Evolutionary conservation across 306 rosid species (phyloP).

Genomic region (Fragaria nilgerrensis): DNA sequence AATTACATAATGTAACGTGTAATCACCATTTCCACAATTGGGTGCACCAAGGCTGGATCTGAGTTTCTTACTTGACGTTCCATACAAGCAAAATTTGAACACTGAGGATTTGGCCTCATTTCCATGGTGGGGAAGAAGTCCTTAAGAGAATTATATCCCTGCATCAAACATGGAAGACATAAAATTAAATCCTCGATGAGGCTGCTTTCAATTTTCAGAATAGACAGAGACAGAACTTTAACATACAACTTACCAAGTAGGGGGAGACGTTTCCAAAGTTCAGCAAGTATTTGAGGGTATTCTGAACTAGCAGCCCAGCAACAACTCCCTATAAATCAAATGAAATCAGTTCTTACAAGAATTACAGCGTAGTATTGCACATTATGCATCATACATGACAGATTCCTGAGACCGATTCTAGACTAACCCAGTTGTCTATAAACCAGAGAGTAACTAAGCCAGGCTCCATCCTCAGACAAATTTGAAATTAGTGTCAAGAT

Average conservation of each 20-base stretch:
- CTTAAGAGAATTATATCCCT: slow-evolving; percentile 98
- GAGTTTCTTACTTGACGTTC: slow-evolving; percentile 68
- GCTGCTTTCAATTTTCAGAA: neutral
- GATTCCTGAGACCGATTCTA: slow-evolving; percentile 18
- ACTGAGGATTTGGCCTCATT: slow-evolving; percentile 99
- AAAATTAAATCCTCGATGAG: neutral
- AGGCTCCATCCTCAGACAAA: neutral
- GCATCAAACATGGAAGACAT: slow-evolving; percentile 21
- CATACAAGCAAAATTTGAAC: slow-evolving; percentile 83
- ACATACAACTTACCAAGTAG: slow-evolving; percentile 59
- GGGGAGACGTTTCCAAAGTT: slow-evolving; percentile 85
- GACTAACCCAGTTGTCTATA: slow-evolving; percentile 6
- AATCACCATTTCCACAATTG: slow-evolving; percentile 13
- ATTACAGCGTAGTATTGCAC: neutral
- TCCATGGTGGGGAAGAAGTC: slow-evolving; percentile 97
- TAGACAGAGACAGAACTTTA: slow-evolving; percentile 5
- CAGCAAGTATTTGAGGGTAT: slow-evolving; percentile 83
- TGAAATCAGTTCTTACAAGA: slow-evolving; percentile 6
- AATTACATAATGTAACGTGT: neutral
- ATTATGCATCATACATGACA: slow-evolving; percentile 7
- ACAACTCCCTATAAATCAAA: slow-evolving; percentile 74
- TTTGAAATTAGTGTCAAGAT: neutral
- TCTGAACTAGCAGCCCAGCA: slow-evolving; percentile 95
- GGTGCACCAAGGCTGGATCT: slow-evolving; percentile 13
- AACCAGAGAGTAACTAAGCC: slow-evolving; percentile 11